Percentiles rank a stretch among this genome's conserved stretches.
Evolutionary conservation across 1,284 basidiomycete genomes (phyloP).

Genomic region (Ustilago shanxiensis): DNA sequence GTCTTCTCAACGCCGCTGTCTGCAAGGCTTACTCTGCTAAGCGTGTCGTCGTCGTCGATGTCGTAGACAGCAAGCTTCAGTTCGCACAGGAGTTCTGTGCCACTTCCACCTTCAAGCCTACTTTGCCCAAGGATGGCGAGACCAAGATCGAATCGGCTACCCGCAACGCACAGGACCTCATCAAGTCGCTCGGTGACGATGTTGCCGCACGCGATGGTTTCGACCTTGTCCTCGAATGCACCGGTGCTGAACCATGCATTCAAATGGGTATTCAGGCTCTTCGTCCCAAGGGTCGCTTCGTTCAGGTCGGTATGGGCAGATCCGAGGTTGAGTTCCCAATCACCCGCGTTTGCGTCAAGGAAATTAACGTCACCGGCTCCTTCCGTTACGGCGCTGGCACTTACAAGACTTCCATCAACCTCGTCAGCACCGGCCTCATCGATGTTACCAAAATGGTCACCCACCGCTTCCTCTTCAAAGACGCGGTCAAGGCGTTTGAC

Average conservation of each 20-base stretch:
- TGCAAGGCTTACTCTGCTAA: slow-evolving; percentile 78
- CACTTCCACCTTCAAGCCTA: slow-evolving; percentile 82
- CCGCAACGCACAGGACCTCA: slow-evolving; percentile 73
- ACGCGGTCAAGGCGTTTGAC: slow-evolving; percentile 74
- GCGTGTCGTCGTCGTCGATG: slow-evolving; percentile 74
- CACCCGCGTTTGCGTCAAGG: slow-evolving; percentile 70
- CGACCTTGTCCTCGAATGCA: slow-evolving; percentile 76
- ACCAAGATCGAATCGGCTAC: slow-evolving; percentile 71
- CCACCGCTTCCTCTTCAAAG: slow-evolving; percentile 72
- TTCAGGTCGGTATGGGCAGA: slow-evolving; percentile 75
- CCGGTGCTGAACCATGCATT: slow-evolving; percentile 72
- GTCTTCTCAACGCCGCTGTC: slow-evolving; percentile 90
- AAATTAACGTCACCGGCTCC: slow-evolving; percentile 71
- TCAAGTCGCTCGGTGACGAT: slow-evolving; percentile 71
- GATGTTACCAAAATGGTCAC: slow-evolving; percentile 77
- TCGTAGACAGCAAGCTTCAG: slow-evolving; percentile 82
- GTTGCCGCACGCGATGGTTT: slow-evolving; percentile 73
- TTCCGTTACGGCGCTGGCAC: slow-evolving; percentile 89
- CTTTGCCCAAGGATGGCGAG: slow-evolving; percentile 59
- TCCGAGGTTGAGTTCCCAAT: slow-evolving; percentile 71
- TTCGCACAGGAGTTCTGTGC: slow-evolving; percentile 92
- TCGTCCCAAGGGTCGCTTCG: slow-evolving; percentile 59
- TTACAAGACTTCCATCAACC: slow-evolving; percentile 74
- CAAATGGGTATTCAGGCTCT: slow-evolving; percentile 63
- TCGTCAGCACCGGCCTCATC: slow-evolving; percentile 74